Conservation (phyloP, 805 yeast genomes). For the Saturnispora gosingensis region DNA sequence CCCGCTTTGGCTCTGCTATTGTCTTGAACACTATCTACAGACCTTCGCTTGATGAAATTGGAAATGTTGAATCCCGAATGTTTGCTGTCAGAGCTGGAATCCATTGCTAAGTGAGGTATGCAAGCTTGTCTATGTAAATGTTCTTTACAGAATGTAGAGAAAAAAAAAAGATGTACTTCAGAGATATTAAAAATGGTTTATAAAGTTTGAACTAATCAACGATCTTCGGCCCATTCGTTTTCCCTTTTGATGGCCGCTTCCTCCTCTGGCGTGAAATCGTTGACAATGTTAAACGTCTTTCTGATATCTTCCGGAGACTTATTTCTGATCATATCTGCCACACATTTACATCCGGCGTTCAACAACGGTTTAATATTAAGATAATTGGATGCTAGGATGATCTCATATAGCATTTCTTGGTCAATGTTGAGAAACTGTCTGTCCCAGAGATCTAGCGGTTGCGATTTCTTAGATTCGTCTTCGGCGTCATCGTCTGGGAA, state of each 20-base stretch:
- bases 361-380: conserved; percentile 65
- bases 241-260: conserved; percentile 83
- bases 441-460: conserved; percentile 94
- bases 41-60: conserved; percentile 4
- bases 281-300: conserved; percentile 69
- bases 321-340: conserved; percentile 77
- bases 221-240: conserved; percentile 87
- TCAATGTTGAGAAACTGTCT: conserved; percentile 88
- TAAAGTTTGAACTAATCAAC: conserved; percentile 28
- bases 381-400: conserved; percentile 73
- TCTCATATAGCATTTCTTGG: conserved; percentile 80
- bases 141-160: background rate
- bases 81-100: background rate
- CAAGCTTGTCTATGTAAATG: background rate
- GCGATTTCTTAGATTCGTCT: conserved; percentile 76
- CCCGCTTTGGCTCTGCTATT: background rate
- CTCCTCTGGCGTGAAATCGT: conserved; percentile 80
- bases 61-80: background rate
- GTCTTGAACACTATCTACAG: background rate
- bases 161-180: background rate
- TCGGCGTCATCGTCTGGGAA: conserved; percentile 74
- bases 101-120: background rate
- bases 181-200: background rate
- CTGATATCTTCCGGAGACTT: conserved; percentile 74
- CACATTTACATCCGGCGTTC: conserved; percentile 73